A percentile compares a stretch with the other conserved stretches of the same genome.
These are phyloP conservation scores for Penicillium sp. DNA, from an alignment of 2,329 filamentous ascomycete genomes.

Conservation along the genomic window DNA sequence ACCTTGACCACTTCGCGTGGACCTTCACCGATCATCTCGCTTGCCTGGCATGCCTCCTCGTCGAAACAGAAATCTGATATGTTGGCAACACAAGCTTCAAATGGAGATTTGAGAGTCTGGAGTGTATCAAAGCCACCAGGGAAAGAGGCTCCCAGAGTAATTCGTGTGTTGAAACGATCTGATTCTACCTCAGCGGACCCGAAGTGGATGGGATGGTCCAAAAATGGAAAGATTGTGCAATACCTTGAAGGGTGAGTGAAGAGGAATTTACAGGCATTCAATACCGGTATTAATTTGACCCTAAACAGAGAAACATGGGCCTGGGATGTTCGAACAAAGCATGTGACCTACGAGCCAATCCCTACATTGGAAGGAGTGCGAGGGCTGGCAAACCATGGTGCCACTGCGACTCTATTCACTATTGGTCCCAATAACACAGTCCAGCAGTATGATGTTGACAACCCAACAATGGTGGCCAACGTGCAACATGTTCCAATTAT, in stretches of 20 bases:
- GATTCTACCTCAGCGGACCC: slow-evolving; percentile 73
- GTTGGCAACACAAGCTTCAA: slow-evolving; percentile 87
- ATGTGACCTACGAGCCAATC: slow-evolving; percentile 85
- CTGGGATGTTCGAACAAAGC: slow-evolving; percentile 98
- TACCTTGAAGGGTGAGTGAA: slow-evolving; percentile 79
- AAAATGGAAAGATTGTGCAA: slow-evolving; percentile 94
- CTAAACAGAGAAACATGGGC: slow-evolving; percentile 74
- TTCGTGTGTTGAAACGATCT: slow-evolving; percentile 78
- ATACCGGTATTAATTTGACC: neutral
- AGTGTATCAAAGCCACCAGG: slow-evolving; percentile 81
- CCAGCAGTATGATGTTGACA: slow-evolving; percentile 93
- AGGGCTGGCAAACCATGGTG: slow-evolving; percentile 84
- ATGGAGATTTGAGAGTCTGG: slow-evolving; percentile 94
- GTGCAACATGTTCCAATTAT: slow-evolving; percentile 81
- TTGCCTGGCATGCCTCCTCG: slow-evolving; percentile 96
- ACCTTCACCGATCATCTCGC: slow-evolving; percentile 81
- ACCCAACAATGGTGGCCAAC: slow-evolving; percentile 78
- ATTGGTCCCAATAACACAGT: slow-evolving; percentile 83
- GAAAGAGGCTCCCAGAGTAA: slow-evolving; percentile 78
- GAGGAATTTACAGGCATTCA: no score
- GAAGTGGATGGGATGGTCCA: slow-evolving; percentile 98
- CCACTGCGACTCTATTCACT: slow-evolving; percentile 89
- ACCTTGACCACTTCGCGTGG: slow-evolving; percentile 81
- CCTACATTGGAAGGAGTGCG: slow-evolving; percentile 80
- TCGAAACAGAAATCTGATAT: slow-evolving; percentile 97